phyloP scores from a whole-genome alignment of 192 early-diverging fungal species.

The Geosiphon pyriformis region DNA sequence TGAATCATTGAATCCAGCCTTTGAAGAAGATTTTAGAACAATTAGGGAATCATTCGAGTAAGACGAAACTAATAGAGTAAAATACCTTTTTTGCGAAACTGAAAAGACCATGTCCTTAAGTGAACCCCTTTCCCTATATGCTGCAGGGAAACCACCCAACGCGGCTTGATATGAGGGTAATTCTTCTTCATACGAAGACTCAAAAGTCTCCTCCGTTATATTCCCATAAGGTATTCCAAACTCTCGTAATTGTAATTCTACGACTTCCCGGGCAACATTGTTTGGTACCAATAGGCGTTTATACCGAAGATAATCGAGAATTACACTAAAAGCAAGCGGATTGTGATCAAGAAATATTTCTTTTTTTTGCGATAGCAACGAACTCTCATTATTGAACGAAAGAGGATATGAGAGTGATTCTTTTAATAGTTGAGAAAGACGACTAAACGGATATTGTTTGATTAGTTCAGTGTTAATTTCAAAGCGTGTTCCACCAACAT shows the following conservation, averaged over 20 bases:
- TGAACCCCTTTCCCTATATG: background rate
- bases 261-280: constrained; percentile 8
- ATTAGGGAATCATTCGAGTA: background rate
- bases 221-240: constrained; percentile 14
- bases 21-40: background rate
- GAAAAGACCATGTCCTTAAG: constrained; percentile 1
- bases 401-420: background rate
- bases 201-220: background rate
- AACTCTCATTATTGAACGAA: background rate
- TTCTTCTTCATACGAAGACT: background rate
- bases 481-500: constrained; percentile 12
- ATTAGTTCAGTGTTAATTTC: background rate
- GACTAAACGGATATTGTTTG: background rate
- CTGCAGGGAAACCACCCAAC: background rate
- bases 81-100: background rate
- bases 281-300: background rate
- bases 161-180: constrained; percentile 2
- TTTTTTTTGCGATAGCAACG: background rate
- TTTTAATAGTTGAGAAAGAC: background rate
- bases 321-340: constrained; percentile 9
- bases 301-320: constrained; percentile 9
- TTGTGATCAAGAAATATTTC: constrained; percentile 20
- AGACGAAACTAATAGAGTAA: background rate
- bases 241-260: constrained; percentile 6
- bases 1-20: constrained; percentile 1